phyloP scores from a whole-genome alignment of 768 basidiomycete species.

The Astraeus odoratus region DNA sequence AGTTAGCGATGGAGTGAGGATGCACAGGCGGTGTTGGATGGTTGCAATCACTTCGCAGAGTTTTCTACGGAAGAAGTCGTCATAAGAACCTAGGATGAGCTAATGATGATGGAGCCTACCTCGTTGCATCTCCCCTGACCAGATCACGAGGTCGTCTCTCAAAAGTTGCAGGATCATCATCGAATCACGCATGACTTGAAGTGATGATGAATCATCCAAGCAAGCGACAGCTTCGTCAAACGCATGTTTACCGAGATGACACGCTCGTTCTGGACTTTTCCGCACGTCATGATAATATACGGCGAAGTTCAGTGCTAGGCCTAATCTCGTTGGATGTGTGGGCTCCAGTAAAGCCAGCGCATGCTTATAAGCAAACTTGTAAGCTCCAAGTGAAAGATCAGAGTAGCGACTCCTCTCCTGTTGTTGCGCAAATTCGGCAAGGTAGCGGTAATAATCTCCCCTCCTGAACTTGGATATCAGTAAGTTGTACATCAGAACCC shows the following conservation, averaged over 20 bases:
- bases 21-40: too few relatives aligned
- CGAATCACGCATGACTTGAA: constrained; percentile 56
- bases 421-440: constrained; percentile 77
- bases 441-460: constrained; percentile 88
- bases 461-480: constrained; percentile 40
- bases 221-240: constrained; percentile 85
- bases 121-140: constrained; percentile 69
- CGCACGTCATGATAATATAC: constrained; percentile 88
- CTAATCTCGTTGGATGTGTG: constrained; percentile 81
- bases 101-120: constrained; percentile 16
- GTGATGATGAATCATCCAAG: constrained; percentile 37
- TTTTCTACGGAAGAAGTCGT: background rate
- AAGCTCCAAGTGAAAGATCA: constrained; percentile 72
- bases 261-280: constrained; percentile 79
- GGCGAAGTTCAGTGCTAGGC: constrained; percentile 88
- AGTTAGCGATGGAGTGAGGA: too few relatives aligned
- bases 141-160: constrained; percentile 79
- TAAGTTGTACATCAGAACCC: background rate
- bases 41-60: background rate
- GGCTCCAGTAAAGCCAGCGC: constrained; percentile 66
- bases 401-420: constrained; percentile 63
- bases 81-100: constrained; percentile 6
- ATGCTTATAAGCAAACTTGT: constrained; percentile 82
- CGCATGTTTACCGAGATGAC: constrained; percentile 85
- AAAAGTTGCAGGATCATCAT: constrained; percentile 79